Base-by-base conservation (phyloP, 768 basidiomycete genomes). In the Lentinula sp. region DNA sequence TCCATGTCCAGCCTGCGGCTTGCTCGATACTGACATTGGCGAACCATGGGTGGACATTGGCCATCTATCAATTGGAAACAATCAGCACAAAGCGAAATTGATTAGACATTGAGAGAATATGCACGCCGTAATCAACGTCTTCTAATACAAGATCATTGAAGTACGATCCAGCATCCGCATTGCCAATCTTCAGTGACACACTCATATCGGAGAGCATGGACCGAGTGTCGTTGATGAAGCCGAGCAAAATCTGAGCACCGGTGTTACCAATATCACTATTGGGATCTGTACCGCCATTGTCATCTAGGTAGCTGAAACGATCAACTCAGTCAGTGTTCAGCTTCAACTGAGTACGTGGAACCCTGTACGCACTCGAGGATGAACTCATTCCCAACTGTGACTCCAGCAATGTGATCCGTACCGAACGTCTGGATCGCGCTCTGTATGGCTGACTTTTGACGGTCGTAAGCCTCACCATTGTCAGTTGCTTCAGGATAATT, bases 11-110 rank as follows among this genome's bases (percentile, higher is more conserved):
- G 5, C 65, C 81, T 0, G 95, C 91, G 0, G 89, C 87, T 2
- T 81, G 65, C 5, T 83, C 71, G 32, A 88, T 84, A 8, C 82
- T 79, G 23, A 88, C 81, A 65, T 88, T 85, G 16, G 88, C 95
- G 70, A 97, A 98, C 93, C 92, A 95, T 2, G 94, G 87, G 68
- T 96, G 94, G 7, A 94, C 92, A 63, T 97, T 96, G 7, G 92
- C 83, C 88, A 95, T 83, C 86, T 89, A 40, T 11, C 7, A 9
- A 45, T 6, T 15, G 23, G 6, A 8, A 28, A n/a, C 39, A 21
- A 16, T 11, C 1, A 1, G 15, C 9, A 60, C 54, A 45, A 23
- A 28, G 64, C 54, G 16, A 50, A 39, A 55, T 10, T 11, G 6
- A 55, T 21, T 63, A 56, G 62, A 52, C 37, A 39, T 8, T 34